Evolutionary conservation across 2,329 filamentous ascomycete genomes (phyloP), one percentile per base, ranked within the genome.

Genomic region (Penicillium corylophilum): DNA sequence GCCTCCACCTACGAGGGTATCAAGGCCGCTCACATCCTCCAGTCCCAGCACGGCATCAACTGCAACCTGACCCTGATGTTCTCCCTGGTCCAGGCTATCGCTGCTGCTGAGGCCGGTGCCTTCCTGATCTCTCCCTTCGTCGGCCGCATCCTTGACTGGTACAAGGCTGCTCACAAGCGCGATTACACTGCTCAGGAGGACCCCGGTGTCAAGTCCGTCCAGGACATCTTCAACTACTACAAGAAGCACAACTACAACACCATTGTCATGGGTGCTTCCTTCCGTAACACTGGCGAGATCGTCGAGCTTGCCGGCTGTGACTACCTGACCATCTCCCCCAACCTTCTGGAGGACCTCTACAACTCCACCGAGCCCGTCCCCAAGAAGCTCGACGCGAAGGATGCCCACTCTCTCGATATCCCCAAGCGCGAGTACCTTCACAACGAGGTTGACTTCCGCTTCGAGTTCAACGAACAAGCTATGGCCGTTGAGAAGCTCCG

Each of bases 51-150:
- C 81, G 88, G 87, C 71, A 86, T 99, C 81, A 99, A 99, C 88
- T 88, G 84, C 87, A 99, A 99, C 86, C 80, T 99, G 74, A 99
- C 94, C 59, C 90, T 99, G 74, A 92, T 99, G 88, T 99, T 99
- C 87, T 96, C 93, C 44, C 81, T 88, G 60, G 83, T 88, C 63
- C 94, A 99, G 83, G 94, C 94, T 71, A 95, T 97, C 69, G 92
- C 89, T 64, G 93, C 89, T 70, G 94, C 94, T 57, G 94, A 99
- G 83, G 94, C 94, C 64, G 85, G 84, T 70, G 91, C 93, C 67
- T 97, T 89, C 87, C 89, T 99, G 73, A 97, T 99, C 81, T 97
- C 94, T 45, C 94, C 94, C 75, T 99, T 97, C 79, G 94, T 99
- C 66, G 94, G 94, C 76, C 92, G 94, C 74, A 99, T 99, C 73